Evolutionary conservation across 2,329 filamentous ascomycete species (phyloP).

Genomic region (Aspergillus sergii): DNA sequence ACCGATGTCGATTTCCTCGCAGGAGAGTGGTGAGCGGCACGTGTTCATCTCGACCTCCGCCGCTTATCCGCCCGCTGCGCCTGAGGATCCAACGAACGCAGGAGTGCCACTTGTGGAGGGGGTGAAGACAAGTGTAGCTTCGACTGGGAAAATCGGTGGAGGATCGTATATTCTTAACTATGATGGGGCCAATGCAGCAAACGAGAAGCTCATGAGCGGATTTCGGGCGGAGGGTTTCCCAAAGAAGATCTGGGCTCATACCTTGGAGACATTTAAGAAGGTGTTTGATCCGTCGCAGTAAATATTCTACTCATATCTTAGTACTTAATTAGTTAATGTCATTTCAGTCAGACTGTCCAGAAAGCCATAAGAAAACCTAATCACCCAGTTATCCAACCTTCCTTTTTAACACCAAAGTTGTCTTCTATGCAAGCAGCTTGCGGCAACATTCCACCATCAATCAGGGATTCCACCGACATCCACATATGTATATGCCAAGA

Average conservation of each 20-base stretch:
- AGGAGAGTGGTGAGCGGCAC: constrained; percentile 51
- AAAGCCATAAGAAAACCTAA: no score
- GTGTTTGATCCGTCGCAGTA: constrained; percentile 10
- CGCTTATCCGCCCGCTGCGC: constrained; percentile 28
- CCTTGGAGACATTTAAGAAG: constrained; percentile 24
- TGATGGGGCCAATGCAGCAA: constrained; percentile 23
- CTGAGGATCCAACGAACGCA: constrained; percentile 7
- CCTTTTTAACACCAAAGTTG: neutral
- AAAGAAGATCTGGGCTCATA: constrained; percentile 37
- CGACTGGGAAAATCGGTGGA: constrained; percentile 31
- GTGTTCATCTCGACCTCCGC: constrained; percentile 45
- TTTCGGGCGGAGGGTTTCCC: constrained; percentile 32
- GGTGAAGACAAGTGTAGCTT: constrained; percentile 20
- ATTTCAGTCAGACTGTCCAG: neutral
- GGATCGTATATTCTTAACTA: constrained; percentile 33
- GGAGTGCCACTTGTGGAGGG: constrained; percentile 11
- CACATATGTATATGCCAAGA: neutral
- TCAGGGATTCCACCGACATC: no score
- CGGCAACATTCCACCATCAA: neutral
- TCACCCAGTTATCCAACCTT: neutral
- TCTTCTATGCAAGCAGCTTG: no score
- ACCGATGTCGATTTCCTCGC: constrained; percentile 20
- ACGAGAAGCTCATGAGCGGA: constrained; percentile 26
- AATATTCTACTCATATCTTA: neutral
- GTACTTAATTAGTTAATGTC: neutral